These are phyloP conservation scores for Pythium volutum DNA, from an alignment of 352 stramenopile species.

Conservation along the genomic window DNA sequence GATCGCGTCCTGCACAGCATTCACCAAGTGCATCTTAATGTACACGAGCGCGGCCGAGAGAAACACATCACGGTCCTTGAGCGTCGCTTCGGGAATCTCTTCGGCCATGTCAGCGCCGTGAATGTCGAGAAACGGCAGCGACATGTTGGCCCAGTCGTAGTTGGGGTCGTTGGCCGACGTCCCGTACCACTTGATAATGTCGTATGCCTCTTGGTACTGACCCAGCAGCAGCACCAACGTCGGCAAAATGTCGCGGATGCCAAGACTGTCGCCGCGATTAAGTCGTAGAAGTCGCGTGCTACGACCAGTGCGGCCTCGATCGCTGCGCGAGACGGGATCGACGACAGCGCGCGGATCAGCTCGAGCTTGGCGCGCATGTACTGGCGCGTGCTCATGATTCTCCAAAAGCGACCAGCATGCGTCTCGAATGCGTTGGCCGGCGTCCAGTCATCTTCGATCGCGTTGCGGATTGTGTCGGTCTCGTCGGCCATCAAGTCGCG, in stretches of 20 bases:
- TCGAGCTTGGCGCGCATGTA: constrained; percentile 16
- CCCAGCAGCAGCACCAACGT: not conserved
- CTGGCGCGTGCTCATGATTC: constrained; percentile 1
- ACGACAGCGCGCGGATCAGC: not conserved
- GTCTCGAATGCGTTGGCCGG: constrained; percentile 11
- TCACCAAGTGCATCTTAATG: constrained; percentile 2
- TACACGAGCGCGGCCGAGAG: not conserved
- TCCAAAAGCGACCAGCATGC: constrained; percentile 9
- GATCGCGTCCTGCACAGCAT: constrained; percentile 1
- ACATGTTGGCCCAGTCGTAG: constrained; percentile 11
- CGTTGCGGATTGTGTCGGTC: constrained; percentile 1
- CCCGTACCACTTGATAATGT: constrained; percentile 17
- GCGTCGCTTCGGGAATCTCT: not conserved
- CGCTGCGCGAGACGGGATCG: not conserved
- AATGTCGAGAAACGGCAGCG: constrained; percentile 7
- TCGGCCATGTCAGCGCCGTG: constrained; percentile 15
- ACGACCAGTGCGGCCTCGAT: constrained; percentile 4
- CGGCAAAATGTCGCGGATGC: constrained; percentile 7
- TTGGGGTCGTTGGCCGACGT: not conserved
- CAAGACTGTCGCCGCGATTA: constrained; percentile 11
- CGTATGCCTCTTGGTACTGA: constrained; percentile 11
- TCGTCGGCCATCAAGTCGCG: constrained; percentile 4
- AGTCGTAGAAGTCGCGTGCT: constrained; percentile 7
- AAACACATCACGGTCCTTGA: not conserved
- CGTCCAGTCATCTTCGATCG: not conserved